Evolutionary conservation across 2,329 filamentous ascomycete genomes (phyloP).

Genomic region (Chaetomium strumarium): DNA sequence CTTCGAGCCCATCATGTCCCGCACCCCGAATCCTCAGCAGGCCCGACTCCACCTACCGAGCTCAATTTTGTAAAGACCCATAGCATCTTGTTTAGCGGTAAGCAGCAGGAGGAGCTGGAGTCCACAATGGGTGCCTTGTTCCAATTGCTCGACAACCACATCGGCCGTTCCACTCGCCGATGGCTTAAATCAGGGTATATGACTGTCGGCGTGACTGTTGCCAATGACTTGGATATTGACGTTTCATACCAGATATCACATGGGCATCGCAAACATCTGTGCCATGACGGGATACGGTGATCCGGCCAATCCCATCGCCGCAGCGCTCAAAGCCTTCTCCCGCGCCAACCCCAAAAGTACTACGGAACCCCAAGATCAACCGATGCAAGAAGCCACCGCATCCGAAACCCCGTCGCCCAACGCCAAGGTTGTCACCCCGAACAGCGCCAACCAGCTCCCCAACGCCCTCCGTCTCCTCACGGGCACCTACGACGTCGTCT

Average conservation of each 20-base stretch:
- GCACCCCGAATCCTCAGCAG: conserved; percentile 27
- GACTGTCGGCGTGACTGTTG: neutral
- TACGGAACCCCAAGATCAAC: conserved; percentile 17
- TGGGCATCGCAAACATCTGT: conserved; percentile 52
- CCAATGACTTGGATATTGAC: neutral
- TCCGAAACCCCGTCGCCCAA: neutral
- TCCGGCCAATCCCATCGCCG: conserved; percentile 43
- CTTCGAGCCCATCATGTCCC: conserved; percentile 52
- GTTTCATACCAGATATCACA: conserved; percentile 37
- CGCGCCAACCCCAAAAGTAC: conserved; percentile 24
- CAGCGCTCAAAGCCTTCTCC: conserved; percentile 36
- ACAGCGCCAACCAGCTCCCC: conserved; percentile 23
- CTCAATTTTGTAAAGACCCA: conserved; percentile 58
- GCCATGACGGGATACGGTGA: conserved; percentile 48
- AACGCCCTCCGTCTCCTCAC: conserved; percentile 34
- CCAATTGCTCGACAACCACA: conserved; percentile 48
- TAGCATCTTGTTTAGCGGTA: conserved; percentile 55
- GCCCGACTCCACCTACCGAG: conserved; percentile 44
- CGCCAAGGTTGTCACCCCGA: neutral
- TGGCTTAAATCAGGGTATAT: conserved; percentile 45
- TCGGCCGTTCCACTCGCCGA: conserved; percentile 43
- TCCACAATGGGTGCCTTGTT: conserved; percentile 46
- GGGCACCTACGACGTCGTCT: conserved; percentile 41
- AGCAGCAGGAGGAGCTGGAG: conserved; percentile 41
- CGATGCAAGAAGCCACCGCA: conserved; percentile 15